Conservation (phyloP, 306 rosid species). For the Rosa rugosa region DNA sequence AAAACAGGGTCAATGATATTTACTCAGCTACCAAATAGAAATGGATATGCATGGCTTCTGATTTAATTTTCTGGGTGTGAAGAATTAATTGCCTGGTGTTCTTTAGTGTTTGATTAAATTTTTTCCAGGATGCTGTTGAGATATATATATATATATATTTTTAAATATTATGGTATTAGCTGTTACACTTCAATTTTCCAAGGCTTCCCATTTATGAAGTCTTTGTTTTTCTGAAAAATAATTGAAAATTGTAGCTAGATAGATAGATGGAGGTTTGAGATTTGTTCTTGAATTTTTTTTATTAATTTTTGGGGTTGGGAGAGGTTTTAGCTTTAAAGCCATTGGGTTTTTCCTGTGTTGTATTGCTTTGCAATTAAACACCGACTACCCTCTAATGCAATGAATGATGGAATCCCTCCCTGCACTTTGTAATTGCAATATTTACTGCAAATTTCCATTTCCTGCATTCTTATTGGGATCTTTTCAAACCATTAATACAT, state of each 20-base stretch:
- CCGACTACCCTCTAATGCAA: conserved; percentile 60
- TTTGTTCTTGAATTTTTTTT: conserved; percentile 20
- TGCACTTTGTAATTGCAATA: conserved; percentile 59
- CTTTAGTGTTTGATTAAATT: conserved; percentile 35
- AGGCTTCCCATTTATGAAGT: conserved; percentile 35
- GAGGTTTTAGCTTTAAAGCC: conserved; percentile 51
- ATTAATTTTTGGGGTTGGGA: conserved; percentile 18
- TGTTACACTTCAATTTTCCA: conserved; percentile 41
- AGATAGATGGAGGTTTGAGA: conserved; percentile 3
- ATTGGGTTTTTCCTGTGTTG: conserved; percentile 32
- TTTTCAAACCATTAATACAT: conserved; percentile 73
- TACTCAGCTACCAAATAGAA: conserved; percentile 2
- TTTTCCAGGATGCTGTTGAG: conserved; percentile 28
- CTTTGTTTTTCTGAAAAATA: conserved; percentile 23
- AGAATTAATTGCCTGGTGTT: conserved; percentile 26
- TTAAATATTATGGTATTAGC: conserved; percentile 31
- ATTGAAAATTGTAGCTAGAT: conserved; percentile 37
- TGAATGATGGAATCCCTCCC: conserved; percentile 66
- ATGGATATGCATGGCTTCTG: conserved; percentile 3
- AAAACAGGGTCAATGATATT: conserved; percentile 21
- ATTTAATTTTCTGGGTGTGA: conserved; percentile 14
- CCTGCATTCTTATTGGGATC: conserved; percentile 66
- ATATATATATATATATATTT: conserved; percentile 4
- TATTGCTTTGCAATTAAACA: conserved; percentile 35
- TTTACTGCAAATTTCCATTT: conserved; percentile 76